Conservation (phyloP, 768 basidiomycete genomes). For the Chalciporus sphaerocephalus region DNA sequence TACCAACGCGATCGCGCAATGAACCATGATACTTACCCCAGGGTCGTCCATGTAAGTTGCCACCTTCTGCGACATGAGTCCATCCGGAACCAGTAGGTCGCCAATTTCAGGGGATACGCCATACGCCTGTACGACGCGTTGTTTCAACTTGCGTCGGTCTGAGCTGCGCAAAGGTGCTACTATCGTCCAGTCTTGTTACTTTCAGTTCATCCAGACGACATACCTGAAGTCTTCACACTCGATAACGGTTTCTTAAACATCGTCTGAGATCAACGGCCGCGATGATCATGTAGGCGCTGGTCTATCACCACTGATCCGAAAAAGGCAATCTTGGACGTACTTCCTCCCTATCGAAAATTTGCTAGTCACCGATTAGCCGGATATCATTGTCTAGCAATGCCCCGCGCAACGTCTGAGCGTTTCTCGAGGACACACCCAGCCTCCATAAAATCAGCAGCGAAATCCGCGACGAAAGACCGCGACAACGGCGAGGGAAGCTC, state of each 20-base stretch:
- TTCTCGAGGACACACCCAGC: conserved; percentile 68
- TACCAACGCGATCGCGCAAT: neutral
- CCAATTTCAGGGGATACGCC: conserved; percentile 51
- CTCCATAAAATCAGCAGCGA: conserved; percentile 41
- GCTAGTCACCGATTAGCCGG: neutral
- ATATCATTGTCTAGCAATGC: conserved; percentile 45
- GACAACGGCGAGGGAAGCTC: conserved; percentile 37
- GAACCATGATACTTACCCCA: conserved; percentile 42
- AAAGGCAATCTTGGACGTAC: conserved; percentile 13
- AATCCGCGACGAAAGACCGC: conserved; percentile 39
- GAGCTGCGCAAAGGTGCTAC: conserved; percentile 65
- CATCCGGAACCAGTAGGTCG: conserved; percentile 70
- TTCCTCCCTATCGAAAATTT: neutral
- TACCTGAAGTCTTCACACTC: conserved; percentile 64
- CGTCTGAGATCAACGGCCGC: conserved; percentile 1
- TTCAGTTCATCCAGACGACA: neutral
- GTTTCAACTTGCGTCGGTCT: conserved; percentile 67
- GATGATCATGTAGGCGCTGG: neutral
- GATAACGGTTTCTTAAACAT: conserved; percentile 82
- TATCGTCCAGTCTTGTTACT: neutral
- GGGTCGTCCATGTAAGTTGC: conserved; percentile 58
- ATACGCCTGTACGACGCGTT: conserved; percentile 50
- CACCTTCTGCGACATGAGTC: conserved; percentile 65
- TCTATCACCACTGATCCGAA: conserved; percentile 1
- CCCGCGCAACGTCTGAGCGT: conserved; percentile 71